Conservation (phyloP, 169 alveolate species). For the Babesia gibsoni region DNA sequence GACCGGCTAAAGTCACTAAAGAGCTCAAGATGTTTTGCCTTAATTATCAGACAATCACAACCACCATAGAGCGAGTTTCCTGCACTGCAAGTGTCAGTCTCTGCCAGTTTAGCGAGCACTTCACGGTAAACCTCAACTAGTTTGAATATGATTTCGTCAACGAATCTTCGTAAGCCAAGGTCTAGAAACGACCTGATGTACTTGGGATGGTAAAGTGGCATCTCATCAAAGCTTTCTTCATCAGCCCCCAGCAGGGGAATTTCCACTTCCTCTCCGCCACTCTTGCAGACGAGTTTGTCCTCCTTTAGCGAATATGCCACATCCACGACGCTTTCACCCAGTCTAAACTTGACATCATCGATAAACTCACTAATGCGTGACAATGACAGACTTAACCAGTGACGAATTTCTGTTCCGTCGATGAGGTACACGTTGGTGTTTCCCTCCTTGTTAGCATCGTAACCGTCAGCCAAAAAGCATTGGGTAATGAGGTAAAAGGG, state of each 20-base stretch:
- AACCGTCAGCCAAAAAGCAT: slow-evolving; percentile 1
- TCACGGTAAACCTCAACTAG: slow-evolving; percentile 34
- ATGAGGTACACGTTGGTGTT: slow-evolving; percentile 13
- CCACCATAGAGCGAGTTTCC: neutral
- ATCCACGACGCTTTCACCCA: neutral
- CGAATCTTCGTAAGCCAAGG: slow-evolving; percentile 48
- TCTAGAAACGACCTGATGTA: slow-evolving; percentile 15
- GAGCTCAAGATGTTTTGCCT: slow-evolving; percentile 15
- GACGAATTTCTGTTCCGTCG: neutral
- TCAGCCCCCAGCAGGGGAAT: neutral
- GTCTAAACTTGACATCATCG: neutral
- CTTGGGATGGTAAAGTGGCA: slow-evolving; percentile 44
- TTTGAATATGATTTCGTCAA: slow-evolving; percentile 19
- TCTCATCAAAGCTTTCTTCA: neutral
- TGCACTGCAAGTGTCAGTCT: neutral
- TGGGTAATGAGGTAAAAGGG: slow-evolving; percentile 7
- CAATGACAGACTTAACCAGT: neutral
- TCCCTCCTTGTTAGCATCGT: neutral
- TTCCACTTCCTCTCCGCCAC: neutral
- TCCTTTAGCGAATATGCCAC: neutral
- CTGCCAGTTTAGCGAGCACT: slow-evolving; percentile 6
- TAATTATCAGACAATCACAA: slow-evolving; percentile 50
- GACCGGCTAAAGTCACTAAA: slow-evolving; percentile 31
- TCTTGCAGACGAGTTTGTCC: slow-evolving; percentile 9
- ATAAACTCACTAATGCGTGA: neutral